A percentile compares a stretch with the other conserved stretches of the same genome.
Conservation (phyloP, 225 moss, liverwort and hornwort genomes). For the Physcomitrellopsis africana region DNA sequence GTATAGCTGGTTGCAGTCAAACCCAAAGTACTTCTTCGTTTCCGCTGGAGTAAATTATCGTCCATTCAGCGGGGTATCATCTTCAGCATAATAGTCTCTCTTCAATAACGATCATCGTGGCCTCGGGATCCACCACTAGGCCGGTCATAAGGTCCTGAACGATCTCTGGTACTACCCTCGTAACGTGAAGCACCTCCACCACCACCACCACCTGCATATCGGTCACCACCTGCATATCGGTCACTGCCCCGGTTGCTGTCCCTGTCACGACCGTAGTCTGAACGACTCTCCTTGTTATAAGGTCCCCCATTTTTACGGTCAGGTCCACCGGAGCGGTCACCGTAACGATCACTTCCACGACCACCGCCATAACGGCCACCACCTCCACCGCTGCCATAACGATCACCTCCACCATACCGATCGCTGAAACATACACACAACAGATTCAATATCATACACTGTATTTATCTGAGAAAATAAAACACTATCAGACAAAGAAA, state of each 20-base stretch:
- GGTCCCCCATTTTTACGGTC: constrained; percentile 68
- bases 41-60: constrained; percentile 21
- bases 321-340: constrained; percentile 58
- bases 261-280: constrained; percentile 60
- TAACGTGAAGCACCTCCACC: constrained; percentile 88
- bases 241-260: constrained; percentile 65
- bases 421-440: constrained; percentile 41
- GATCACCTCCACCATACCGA: constrained; percentile 91
- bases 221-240: constrained; percentile 88
- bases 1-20: constrained; percentile 40
- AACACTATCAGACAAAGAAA: not conserved
- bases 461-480: not conserved
- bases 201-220: constrained; percentile 53
- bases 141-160: constrained; percentile 93
- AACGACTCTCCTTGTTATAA: constrained; percentile 62
- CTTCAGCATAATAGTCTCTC: constrained; percentile 2
- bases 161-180: constrained; percentile 81
- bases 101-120: constrained; percentile 93
- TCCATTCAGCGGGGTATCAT: constrained; percentile 22
- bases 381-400: constrained; percentile 81
- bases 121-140: constrained; percentile 86
- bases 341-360: constrained; percentile 64
- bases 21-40: constrained; percentile 32
- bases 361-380: constrained; percentile 76
- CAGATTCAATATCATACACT: not conserved